A percentile compares a stretch with the other conserved stretches of the same genome.
Evolutionary conservation across 169 alveolate genomes (phyloP).

Genomic region (Plasmodium gaboni): DNA sequence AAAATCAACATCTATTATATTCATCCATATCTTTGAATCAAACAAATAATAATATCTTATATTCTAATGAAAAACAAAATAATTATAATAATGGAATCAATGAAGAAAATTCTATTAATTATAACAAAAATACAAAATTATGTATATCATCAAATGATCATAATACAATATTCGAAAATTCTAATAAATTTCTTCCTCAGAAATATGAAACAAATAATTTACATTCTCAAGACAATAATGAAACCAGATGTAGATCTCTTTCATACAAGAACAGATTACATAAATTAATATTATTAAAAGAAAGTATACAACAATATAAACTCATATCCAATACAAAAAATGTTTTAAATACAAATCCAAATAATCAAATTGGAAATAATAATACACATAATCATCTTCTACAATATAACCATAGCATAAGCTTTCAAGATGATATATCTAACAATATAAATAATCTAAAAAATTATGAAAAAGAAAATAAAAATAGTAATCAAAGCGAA

Average conservation of each 20-base stretch:
- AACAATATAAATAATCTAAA: background rate
- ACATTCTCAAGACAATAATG: background rate
- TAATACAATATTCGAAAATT: too few relatives aligned
- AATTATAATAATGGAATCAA: too few relatives aligned
- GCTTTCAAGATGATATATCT: background rate
- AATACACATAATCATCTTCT: background rate
- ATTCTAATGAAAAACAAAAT: too few relatives aligned
- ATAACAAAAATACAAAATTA: too few relatives aligned
- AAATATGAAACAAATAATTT: too few relatives aligned
- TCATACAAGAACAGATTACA: conserved; percentile 48
- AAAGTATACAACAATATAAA: conserved; percentile 25
- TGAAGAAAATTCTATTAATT: too few relatives aligned
- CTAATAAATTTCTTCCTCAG: too few relatives aligned
- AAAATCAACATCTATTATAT: too few relatives aligned
- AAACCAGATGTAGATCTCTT: conserved; percentile 22
- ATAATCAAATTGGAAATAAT: background rate
- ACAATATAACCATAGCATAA: background rate
- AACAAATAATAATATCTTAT: too few relatives aligned
- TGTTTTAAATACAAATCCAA: background rate
- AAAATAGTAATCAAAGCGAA: background rate
- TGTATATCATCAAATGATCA: too few relatives aligned
- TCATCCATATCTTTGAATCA: too few relatives aligned
- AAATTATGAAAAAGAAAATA: background rate
- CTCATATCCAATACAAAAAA: background rate
- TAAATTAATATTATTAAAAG: conserved; percentile 14